Base-by-base conservation (phyloP, 176 grass and related monocot genomes). In the Zoysia japonica region DNA sequence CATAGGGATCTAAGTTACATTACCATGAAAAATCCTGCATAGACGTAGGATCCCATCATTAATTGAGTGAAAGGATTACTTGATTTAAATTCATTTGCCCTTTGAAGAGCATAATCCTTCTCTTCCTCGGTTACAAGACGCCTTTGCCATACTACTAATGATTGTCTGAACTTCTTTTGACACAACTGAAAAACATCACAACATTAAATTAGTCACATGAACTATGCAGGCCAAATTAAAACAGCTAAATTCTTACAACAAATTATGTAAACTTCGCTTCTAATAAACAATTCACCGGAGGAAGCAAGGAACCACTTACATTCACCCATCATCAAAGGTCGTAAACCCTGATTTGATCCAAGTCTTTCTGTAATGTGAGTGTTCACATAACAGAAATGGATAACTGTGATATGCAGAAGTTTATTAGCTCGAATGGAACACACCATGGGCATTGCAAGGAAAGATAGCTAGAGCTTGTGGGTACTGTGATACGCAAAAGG, bases 11-110 rank as follows among this genome's bases (percentile, higher is more conserved):
- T 53, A 83, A 52, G 70, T 50, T 46, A 66, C 40, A 74, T 85
- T 95, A 95, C 96, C 96, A 99, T 69, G 68, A 89, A 93, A 91
- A 95, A 91, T 56, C 86, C 84, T 19, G 57, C 67, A 80, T 99
- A 95, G 54, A 95, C 92, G 88, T 95, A 87, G 47, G 88, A 99
- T 9, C 85, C 93, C 80, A 78, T 84, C 96, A 93, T 99, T 81
- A 74, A 81, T 65, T 89, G 82, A 54, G 78, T 6, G 51, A 76
- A 93, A 77, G 90, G 90, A 69, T 95, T 74, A n/a, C 88, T 85
- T 64, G 92, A 95, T 80, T 83, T 82, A 81, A 99, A 95, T 38
- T 65, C 61, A 61, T 81, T 91, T 51, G 90, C 90, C 78, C 37
- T 89, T 49, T 49, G 2, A 49, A 49, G 10, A 49, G 48, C 48